Evolutionary conservation across 2,329 filamentous ascomycete species (phyloP).

Genomic region (Blastomyces parvus): DNA sequence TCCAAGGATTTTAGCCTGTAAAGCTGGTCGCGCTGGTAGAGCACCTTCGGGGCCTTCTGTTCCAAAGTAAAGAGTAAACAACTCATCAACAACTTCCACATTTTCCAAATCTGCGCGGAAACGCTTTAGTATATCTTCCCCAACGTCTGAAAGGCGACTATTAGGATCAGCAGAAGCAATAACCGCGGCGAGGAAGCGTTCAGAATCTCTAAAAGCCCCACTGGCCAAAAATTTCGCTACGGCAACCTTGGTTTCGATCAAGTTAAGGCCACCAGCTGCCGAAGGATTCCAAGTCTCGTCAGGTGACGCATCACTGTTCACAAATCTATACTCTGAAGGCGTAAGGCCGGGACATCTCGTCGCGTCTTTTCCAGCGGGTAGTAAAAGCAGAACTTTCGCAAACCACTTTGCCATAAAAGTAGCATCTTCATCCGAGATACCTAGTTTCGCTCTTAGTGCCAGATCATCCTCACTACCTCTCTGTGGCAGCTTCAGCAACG

Average conservation of each 20-base stretch:
- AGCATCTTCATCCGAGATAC: conserved; percentile 62
- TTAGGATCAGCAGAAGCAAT: conserved; percentile 77
- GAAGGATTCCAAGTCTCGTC: conserved; percentile 53
- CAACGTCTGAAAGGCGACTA: conserved; percentile 64
- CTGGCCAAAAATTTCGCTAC: conserved; percentile 66
- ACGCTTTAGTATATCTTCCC: conserved; percentile 80
- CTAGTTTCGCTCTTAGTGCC: conserved; percentile 55
- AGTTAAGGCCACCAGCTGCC: conserved; percentile 51
- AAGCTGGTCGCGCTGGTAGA: conserved; percentile 50
- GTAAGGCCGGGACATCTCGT: conserved; percentile 52
- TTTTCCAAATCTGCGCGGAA: conserved; percentile 62
- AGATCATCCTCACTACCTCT: conserved; percentile 71
- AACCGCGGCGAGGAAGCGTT: conserved; percentile 74
- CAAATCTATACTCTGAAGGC: conserved; percentile 56
- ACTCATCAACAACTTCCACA: conserved; percentile 47
- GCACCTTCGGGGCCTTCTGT: conserved; percentile 38
- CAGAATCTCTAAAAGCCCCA: conserved; percentile 71
- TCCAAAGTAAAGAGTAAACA: conserved; percentile 67
- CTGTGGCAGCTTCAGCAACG: conserved; percentile 56
- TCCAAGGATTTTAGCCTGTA: conserved; percentile 66
- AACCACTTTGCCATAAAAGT: conserved; percentile 65
- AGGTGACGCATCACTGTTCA: conserved; percentile 48
- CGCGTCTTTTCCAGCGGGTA: conserved; percentile 37
- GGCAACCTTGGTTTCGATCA: conserved; percentile 60
- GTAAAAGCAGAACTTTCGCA: conserved; percentile 64